phyloP scores from a whole-genome alignment of 2,329 filamentous ascomycete genomes.

The Fusarium staphyleae region DNA sequence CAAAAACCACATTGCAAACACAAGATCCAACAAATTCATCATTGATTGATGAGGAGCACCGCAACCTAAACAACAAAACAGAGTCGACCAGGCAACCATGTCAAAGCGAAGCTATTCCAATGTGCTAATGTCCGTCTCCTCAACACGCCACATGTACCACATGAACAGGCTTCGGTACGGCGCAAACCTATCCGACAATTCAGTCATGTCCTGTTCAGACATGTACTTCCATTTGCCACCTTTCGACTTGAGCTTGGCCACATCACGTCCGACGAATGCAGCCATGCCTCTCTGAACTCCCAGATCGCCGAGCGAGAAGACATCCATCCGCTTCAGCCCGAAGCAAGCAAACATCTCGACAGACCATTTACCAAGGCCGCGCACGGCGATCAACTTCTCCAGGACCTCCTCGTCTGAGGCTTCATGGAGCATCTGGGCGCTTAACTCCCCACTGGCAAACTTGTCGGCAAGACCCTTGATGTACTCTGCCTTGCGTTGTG shows the following conservation, averaged over 20 bases:
- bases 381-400: slow-evolving; percentile 80
- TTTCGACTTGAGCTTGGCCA: slow-evolving; percentile 80
- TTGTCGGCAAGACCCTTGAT: slow-evolving; percentile 84
- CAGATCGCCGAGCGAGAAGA: slow-evolving; percentile 90
- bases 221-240: slow-evolving; percentile 98
- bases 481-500: slow-evolving; percentile 95
- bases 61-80: slow-evolving; percentile 19
- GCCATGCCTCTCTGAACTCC: slow-evolving; percentile 97
- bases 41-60: background rate
- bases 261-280: slow-evolving; percentile 80
- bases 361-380: slow-evolving; percentile 88
- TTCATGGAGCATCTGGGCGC: slow-evolving; percentile 75
- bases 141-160: slow-evolving; percentile 98
- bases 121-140: slow-evolving; percentile 76
- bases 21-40: slow-evolving; percentile 11
- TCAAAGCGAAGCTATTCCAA: slow-evolving; percentile 51
- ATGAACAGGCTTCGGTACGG: slow-evolving; percentile 94
- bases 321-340: slow-evolving; percentile 90
- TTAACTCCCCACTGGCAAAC: slow-evolving; percentile 78
- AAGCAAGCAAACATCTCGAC: slow-evolving; percentile 99
- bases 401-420: slow-evolving; percentile 88
- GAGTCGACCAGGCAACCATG: slow-evolving; percentile 24
- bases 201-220: slow-evolving; percentile 90
- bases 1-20: background rate
- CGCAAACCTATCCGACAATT: slow-evolving; percentile 78